Evolutionary conservation across 345 rosid genomes (phyloP), one percentile per base, ranked within the genome.

Genomic region (Arabidopsis arenosa): DNA sequence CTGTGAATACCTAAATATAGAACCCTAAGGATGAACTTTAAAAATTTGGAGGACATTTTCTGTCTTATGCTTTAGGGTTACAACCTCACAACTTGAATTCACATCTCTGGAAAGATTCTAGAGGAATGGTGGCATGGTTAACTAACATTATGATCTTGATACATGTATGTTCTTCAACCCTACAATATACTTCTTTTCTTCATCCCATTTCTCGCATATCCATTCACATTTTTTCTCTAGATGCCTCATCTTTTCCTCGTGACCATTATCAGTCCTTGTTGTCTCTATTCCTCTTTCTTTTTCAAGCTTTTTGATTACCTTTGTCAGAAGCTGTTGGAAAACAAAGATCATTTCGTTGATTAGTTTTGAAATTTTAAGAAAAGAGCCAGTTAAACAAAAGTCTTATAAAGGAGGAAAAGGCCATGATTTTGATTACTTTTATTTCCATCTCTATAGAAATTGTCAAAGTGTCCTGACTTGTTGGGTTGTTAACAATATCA

Each of bases 221-320:
- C n/a, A 9, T n/a, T 65, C 55, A 45, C 56, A 45, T 65, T 32
- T 15, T 48, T 47, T 33, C 43, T n/a, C 70, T 18, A 65, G 55
- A 15, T 30, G 41, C 6, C 15, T 47, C 1, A 33, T 15, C n/a
- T 65, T 65, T 32, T 47, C 70, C 56, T 47, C 70, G 21, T 63
- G 32, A 17, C 43, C 43, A 12, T 41, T 12, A 21, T 13, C 67
- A 26, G 8, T 41, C 11, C 35, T 62, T 62, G 36, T 62, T 62
- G 36, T 3, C 15, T 36, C 66, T 40, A 11, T 13, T 18, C 18
- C 18, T 26, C 40, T 65, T 45, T 65, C 56, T 47, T 47, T 48
- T 35, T 17, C 55, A 45, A 65, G 70, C 56, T 65, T 48, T 47
- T 32, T 17, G 28, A 65, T 48, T 33, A 65, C 43, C 28, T 65